Evolutionary conservation across 257 asterid genomes (phyloP).

Genomic region (Striga asiatica): DNA sequence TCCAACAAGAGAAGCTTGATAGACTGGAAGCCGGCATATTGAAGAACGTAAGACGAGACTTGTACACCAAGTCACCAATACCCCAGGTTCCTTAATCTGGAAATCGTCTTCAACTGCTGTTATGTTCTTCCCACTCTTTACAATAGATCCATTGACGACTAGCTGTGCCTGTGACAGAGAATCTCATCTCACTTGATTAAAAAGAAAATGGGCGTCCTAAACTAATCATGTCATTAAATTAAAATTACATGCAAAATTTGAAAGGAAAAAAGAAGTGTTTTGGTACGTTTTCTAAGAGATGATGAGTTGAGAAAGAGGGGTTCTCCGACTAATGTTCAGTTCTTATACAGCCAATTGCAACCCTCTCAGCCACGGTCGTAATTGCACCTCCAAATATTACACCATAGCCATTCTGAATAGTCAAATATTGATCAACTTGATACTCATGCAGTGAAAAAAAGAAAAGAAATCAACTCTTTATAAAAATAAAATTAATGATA

Average conservation of each 20-base stretch:
- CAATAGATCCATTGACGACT: neutral
- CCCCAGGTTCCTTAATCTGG: too few species aligned
- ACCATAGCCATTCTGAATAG: slow-evolving; percentile 41
- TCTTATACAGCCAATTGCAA: slow-evolving; percentile 72
- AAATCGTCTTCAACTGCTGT: neutral
- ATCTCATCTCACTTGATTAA: neutral
- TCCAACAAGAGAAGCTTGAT: too few species aligned
- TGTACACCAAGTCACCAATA: too few species aligned
- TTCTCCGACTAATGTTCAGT: slow-evolving; percentile 68
- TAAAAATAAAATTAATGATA: too few species aligned
- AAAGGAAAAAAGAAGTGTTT: too few species aligned
- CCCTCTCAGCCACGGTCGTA: slow-evolving; percentile 54
- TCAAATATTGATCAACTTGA: neutral
- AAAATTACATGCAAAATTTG: neutral
- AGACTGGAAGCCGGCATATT: too few species aligned
- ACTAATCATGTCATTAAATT: neutral
- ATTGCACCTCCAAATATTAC: slow-evolving; percentile 92
- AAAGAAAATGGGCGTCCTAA: too few species aligned
- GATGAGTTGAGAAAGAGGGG: slow-evolving; percentile 58
- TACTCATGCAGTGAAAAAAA: neutral
- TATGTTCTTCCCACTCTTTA: neutral
- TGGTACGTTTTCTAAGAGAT: slow-evolving; percentile 35
- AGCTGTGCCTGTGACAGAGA: neutral
- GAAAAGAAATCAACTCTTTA: too few species aligned
- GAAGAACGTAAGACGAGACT: too few species aligned